Percentiles rank a stretch among this genome's conserved stretches.
These are phyloP conservation scores for Flammula alnicola DNA, from an alignment of 1,284 basidiomycete genomes.

Conservation along the genomic window DNA sequence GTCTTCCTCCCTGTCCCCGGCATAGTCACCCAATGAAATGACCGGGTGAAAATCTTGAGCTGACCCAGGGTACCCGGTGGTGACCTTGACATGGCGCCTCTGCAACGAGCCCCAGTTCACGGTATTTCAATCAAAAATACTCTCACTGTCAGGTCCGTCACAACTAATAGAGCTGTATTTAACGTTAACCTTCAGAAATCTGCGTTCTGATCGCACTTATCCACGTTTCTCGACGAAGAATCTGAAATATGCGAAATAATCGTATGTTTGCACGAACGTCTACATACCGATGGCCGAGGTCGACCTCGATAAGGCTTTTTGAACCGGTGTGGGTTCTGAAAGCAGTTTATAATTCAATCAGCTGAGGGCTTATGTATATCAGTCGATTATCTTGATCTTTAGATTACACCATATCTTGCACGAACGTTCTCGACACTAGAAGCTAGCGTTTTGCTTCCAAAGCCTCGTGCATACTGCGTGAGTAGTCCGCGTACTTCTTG, in stretches of 20 bases:
- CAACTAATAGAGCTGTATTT: too few relatives aligned
- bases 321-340: not conserved
- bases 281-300: constrained; percentile 1
- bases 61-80: too few relatives aligned
- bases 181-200: not conserved
- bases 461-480: not conserved
- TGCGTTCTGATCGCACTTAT: not conserved
- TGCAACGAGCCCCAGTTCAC: too few relatives aligned
- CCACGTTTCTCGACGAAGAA: not conserved
- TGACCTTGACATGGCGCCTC: too few relatives aligned
- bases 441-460: not conserved
- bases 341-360: not conserved
- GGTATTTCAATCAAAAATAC: too few relatives aligned
- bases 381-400: too few relatives aligned
- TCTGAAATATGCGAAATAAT: constrained; percentile 1
- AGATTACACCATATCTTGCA: too few relatives aligned
- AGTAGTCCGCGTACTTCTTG: not conserved
- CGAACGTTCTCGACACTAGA: too few relatives aligned
- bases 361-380: too few relatives aligned
- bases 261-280: not conserved
- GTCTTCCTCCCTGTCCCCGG: not conserved
- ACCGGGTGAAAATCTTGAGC: not conserved
- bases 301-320: not conserved
- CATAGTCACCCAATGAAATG: not conserved
- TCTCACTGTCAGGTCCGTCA: too few relatives aligned